Percentiles rank a stretch among this genome's conserved stretches.
These are phyloP conservation scores for Candida jianshihensis DNA, from an alignment of 805 yeast genomes.

Conservation along the genomic window DNA sequence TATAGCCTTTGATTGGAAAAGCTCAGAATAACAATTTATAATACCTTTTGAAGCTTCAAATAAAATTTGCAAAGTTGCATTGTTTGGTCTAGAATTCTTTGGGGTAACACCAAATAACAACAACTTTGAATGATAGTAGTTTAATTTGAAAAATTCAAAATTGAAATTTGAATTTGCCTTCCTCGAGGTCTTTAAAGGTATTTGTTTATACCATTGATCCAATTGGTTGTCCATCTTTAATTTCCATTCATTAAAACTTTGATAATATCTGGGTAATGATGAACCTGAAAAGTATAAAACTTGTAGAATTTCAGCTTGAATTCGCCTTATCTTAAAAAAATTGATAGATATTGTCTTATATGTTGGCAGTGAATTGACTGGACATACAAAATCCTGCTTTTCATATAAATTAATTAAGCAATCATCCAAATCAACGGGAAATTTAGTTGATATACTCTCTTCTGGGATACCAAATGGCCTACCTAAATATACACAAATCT, in stretches of 20 bases:
- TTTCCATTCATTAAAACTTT: conserved; percentile 57
- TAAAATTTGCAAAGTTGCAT: conserved; percentile 48
- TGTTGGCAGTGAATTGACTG: conserved; percentile 39
- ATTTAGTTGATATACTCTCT: conserved; percentile 61
- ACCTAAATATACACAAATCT: conserved; percentile 78
- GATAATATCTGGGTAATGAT: conserved; percentile 61
- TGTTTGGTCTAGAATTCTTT: conserved; percentile 45
- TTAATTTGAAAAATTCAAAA: conserved; percentile 59
- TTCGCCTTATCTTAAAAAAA: conserved; percentile 60
- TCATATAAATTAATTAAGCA: conserved; percentile 40
- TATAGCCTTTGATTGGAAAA: conserved; percentile 49
- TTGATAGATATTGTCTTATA: conserved; percentile 63
- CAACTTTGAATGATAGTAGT: conserved; percentile 69
- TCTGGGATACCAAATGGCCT: conserved; percentile 89
- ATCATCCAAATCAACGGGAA: conserved; percentile 74
- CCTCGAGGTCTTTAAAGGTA: conserved; percentile 47
- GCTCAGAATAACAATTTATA: conserved; percentile 52
- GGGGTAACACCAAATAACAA: conserved; percentile 77
- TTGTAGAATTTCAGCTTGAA: conserved; percentile 74
- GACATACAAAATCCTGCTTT: conserved; percentile 32
- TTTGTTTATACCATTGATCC: conserved; percentile 52
- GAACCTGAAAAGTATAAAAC: conserved; percentile 60
- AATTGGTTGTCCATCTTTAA: conserved; percentile 41
- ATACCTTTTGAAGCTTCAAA: conserved; percentile 61
- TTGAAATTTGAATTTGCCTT: conserved; percentile 73